Conservation (phyloP, 2,329 filamentous ascomycete genomes). For the Pseudogymnoascus sp. region DNA sequence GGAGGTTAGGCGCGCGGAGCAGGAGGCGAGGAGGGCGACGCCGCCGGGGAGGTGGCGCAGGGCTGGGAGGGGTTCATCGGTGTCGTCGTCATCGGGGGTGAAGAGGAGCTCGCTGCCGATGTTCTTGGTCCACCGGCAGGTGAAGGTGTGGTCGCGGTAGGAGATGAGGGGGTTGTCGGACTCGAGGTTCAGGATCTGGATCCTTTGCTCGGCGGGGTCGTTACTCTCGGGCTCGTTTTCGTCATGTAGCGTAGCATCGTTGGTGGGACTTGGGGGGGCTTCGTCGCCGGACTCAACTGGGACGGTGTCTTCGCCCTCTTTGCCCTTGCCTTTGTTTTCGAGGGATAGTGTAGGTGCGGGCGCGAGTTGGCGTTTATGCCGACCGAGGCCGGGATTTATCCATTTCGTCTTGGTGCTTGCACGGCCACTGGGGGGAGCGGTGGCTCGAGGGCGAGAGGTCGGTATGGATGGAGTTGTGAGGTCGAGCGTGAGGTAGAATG, state of each 20-base stretch:
- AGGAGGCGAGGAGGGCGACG: slow-evolving; percentile 65
- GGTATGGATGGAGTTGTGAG: slow-evolving; percentile 38
- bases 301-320: slow-evolving; percentile 16
- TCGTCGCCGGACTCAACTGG: slow-evolving; percentile 16
- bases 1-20: slow-evolving; percentile 61
- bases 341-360: slow-evolving; percentile 10
- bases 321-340: slow-evolving; percentile 10
- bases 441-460: slow-evolving; percentile 14
- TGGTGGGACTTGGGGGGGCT: slow-evolving; percentile 22
- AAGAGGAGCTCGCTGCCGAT: slow-evolving; percentile 81
- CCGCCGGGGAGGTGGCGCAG: slow-evolving; percentile 46
- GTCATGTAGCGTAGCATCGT: slow-evolving; percentile 23
- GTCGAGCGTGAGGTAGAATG: slow-evolving; percentile 56
- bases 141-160: slow-evolving; percentile 70
- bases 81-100: slow-evolving; percentile 36
- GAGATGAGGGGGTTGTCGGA: slow-evolving; percentile 67
- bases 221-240: slow-evolving; percentile 30
- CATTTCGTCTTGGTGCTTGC: slow-evolving; percentile 13
- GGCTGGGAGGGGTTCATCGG: slow-evolving; percentile 34
- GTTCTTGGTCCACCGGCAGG: slow-evolving; percentile 72
- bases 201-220: slow-evolving; percentile 29
- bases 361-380: slow-evolving; percentile 13
- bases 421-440: slow-evolving; percentile 4
- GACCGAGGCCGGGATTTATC: slow-evolving; percentile 20
- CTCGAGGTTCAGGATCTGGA: slow-evolving; percentile 81